Conservation (phyloP, 1,284 basidiomycete genomes). For the Heterobasidion parviporum region DNA sequence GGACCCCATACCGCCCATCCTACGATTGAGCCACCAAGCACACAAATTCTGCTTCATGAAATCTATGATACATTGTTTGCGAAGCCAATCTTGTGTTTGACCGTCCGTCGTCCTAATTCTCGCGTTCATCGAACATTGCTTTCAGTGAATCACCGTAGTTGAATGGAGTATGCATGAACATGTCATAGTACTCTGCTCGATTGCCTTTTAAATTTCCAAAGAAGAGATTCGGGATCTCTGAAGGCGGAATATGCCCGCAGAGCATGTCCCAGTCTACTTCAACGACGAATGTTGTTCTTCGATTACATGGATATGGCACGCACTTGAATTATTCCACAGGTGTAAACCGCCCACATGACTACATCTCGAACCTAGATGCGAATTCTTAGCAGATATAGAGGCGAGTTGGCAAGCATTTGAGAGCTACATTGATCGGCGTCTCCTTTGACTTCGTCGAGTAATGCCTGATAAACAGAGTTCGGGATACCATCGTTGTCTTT, state of each 20-base stretch:
- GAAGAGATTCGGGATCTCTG: conserved; percentile 4
- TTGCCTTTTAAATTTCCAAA: conserved; percentile 15
- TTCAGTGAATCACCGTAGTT: conserved; percentile 9
- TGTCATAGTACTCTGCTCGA: conserved; percentile 3
- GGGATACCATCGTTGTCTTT: too few species aligned
- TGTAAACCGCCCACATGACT: background rate
- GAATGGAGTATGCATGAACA: background rate
- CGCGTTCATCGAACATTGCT: conserved; percentile 14
- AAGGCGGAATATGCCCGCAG: conserved; percentile 6
- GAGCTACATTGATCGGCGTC: too few species aligned
- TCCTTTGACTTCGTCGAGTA: too few species aligned
- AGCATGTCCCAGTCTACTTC: conserved; percentile 16
- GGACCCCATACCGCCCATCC: background rate
- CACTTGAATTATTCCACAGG: background rate
- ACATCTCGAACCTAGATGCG: too few species aligned
- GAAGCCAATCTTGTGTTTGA: conserved; percentile 20
- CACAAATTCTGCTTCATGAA: conserved; percentile 15
- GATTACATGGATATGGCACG: background rate
- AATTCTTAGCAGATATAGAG: too few species aligned
- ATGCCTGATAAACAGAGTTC: too few species aligned
- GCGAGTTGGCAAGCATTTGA: too few species aligned
- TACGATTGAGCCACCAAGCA: conserved; percentile 18
- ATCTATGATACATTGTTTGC: conserved; percentile 15
- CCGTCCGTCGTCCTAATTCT: conserved; percentile 11
- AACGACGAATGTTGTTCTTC: background rate